Conservation (phyloP, 1,284 basidiomycete species). For the Peniophora sp. region DNA sequence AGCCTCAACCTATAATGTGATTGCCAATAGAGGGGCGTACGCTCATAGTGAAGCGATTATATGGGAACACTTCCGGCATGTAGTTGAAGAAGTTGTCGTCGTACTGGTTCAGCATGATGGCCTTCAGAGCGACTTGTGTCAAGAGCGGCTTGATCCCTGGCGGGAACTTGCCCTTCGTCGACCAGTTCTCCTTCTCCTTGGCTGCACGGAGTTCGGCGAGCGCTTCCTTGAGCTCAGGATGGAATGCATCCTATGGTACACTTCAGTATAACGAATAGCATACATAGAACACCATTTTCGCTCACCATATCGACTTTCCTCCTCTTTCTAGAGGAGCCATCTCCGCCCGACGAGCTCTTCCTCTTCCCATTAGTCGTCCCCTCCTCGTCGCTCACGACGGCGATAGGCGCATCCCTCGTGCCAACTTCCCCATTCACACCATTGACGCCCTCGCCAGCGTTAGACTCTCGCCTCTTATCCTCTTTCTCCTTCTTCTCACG, state of each 20-base stretch:
- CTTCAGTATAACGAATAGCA: not conserved
- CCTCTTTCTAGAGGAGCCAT: conserved; percentile 45
- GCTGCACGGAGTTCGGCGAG: conserved; percentile 57
- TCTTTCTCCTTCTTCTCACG: conserved; percentile 9
- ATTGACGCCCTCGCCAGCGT: conserved; percentile 3
- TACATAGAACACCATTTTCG: conserved; percentile 5
- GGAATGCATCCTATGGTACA: conserved; percentile 44
- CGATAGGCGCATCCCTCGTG: conserved; percentile 48
- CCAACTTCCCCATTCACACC: conserved; percentile 25
- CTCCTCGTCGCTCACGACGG: conserved; percentile 33
- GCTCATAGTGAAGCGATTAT: conserved; percentile 87
- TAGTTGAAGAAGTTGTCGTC: conserved; percentile 87
- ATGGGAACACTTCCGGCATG: conserved; percentile 84
- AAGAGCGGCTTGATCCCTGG: conserved; percentile 71
- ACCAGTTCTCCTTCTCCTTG: conserved; percentile 61
- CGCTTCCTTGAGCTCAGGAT: conserved; percentile 56
- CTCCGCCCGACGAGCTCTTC: conserved; percentile 15
- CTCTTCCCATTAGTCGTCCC: conserved; percentile 21
- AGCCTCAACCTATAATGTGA: not conserved
- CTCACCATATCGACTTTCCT: conserved; percentile 56
- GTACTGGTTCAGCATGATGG: conserved; percentile 80
- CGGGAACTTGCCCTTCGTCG: conserved; percentile 84
- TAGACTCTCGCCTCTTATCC: conserved; percentile 5
- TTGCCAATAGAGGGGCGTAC: conserved; percentile 28
- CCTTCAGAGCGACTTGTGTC: conserved; percentile 64